Base-by-base conservation (phyloP, 2,329 filamentous ascomycete genomes). In the Stenocarpella maydis region DNA sequence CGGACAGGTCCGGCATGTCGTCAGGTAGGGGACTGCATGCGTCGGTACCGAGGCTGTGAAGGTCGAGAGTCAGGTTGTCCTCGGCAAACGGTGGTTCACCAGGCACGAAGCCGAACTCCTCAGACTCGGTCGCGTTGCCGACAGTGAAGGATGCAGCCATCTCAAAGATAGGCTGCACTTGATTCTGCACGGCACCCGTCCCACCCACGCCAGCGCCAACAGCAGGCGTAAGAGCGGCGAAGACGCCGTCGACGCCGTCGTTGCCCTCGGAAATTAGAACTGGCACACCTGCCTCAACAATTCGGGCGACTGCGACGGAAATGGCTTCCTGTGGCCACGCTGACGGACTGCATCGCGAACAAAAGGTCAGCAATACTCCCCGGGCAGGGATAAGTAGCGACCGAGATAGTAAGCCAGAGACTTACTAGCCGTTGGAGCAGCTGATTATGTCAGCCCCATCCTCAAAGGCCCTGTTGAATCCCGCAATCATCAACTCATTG, bases 401-500 rank as follows among this genome's bases (percentile, higher is more conserved):
- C 34, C 12, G 10, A 45, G 7, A 19, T 41, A 21, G 17, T 4
- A 9, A 17, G 9, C 7, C 17, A 31, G 8, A 21, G 24, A 61
- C 55, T 26, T 61, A 61, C 55, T 61, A 61, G 26, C 55, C 55
- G 26, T 61, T 61, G 19, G 55, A 61, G 39, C 55, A 61, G 24
- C 9, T 61, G 39, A 61, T 61, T 10, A 61, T 61, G 21, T 61
- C 55, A 21, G 55, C 55, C 19, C 55, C 55, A 17, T 61, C 55
- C 12, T 61, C 55, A 19, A 47, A 61, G 34, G 55, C 55, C 26
- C 39, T 61, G n/a, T 54, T 52, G 50, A 67, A 67, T 26, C 47
- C 64, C 34, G 47, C 50, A 21, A 67, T 54, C 52, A 67, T 67
- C 39, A 67, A 39, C 28, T 67, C 64, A n/a, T 67, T 54, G 49